Conservation (phyloP, 805 yeast species). For the Alloascoidea africana region DNA sequence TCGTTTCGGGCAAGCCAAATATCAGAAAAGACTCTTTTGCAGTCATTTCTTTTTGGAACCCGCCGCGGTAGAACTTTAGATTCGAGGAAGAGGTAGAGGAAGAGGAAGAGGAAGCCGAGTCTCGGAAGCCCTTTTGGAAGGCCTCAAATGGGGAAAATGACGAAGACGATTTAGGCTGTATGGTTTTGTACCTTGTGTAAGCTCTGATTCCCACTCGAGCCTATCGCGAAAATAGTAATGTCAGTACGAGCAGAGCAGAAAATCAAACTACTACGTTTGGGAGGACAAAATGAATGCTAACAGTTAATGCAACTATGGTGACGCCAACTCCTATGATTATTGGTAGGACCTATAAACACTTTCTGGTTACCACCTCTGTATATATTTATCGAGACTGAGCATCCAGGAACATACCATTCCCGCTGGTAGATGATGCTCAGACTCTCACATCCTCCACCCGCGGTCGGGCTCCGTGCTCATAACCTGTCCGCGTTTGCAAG, state of each 20-base stretch:
- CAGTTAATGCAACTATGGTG: background rate
- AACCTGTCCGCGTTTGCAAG: too few relatives aligned
- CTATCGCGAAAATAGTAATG: background rate
- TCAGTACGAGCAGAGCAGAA: background rate
- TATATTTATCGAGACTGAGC: too few relatives aligned
- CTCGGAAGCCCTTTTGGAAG: background rate
- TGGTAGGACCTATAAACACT: background rate
- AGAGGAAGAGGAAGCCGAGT: too few relatives aligned
- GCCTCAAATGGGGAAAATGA: too few relatives aligned
- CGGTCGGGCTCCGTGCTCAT: too few relatives aligned
- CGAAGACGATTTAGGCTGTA: background rate
- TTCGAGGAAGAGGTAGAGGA: too few relatives aligned
- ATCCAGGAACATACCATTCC: too few relatives aligned
- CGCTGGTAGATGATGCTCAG: too few relatives aligned
- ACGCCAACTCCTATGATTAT: background rate
- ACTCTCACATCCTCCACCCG: too few relatives aligned
- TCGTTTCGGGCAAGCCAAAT: constrained; percentile 26
- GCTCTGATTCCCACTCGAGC: background rate
- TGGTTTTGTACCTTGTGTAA: background rate
- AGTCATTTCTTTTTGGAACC: constrained; percentile 25
- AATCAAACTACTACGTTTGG: background rate
- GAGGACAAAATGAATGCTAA: background rate
- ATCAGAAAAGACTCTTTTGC: constrained; percentile 37
- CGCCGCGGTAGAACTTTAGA: constrained; percentile 16
- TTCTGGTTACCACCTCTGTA: too few relatives aligned